Percentiles rank a stretch among this genome's conserved stretches.
Conservation (phyloP, 2,329 filamentous ascomycete species). For the Penicillium sp. region DNA sequence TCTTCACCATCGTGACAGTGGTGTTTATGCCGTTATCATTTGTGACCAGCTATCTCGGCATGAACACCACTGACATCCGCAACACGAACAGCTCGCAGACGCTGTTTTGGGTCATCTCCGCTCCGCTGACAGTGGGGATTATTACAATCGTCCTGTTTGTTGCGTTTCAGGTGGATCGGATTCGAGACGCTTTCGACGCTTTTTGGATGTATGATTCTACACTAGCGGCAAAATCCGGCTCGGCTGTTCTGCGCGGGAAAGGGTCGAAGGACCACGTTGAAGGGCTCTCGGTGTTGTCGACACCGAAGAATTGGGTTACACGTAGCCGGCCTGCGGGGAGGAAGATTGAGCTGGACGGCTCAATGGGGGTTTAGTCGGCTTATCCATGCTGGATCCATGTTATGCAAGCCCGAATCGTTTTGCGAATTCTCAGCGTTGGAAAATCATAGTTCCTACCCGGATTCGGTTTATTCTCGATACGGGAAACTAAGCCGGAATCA, state of each 20-base stretch:
- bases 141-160: background rate
- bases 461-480: background rate
- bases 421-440: background rate
- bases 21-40: constrained; percentile 28
- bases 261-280: background rate
- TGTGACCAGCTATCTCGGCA: no score
- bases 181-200: background rate
- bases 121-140: background rate
- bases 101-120: constrained; percentile 26
- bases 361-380: background rate
- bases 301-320: background rate
- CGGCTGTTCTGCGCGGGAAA: background rate
- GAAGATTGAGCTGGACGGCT: background rate
- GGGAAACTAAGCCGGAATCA: background rate
- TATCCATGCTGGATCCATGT: background rate
- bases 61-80: constrained; percentile 32
- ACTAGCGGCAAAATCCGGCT: background rate
- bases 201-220: background rate
- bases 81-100: constrained; percentile 19
- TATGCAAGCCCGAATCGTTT: background rate
- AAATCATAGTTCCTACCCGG: background rate
- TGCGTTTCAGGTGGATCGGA: background rate
- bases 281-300: background rate
- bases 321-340: background rate
- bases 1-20: constrained; percentile 35